Evolutionary conservation across 441 rosid genomes (phyloP), one percentile per base, ranked within the genome.

Genomic region (Kokia cookei): DNA sequence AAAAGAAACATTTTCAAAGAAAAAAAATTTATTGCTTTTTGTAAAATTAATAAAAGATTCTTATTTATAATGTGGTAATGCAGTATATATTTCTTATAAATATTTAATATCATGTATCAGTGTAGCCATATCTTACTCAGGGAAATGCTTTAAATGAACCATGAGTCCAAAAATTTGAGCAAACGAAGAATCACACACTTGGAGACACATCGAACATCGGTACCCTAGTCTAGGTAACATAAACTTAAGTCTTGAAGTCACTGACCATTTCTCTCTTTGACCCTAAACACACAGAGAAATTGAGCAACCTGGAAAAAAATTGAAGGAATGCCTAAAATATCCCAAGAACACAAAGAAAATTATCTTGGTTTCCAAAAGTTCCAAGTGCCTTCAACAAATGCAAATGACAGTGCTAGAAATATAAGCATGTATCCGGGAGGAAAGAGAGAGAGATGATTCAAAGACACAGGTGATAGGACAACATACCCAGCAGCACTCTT

Each of bases 401-500:
- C 8, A 47, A 47, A 27, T 48, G 42, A 48, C 40, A 45, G 22
- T 27, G 26, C 42, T 15, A 26, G 42, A 27, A 4, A 48, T 66
- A 67, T 26, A 15, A 48, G 24, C 40, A 24, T n/a, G 48, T 26
- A n/a, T 67, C 42, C 12, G 1, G 22, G 4, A 50, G 8, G 4
- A 5, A n/a, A 37, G 7, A 37, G 13, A 7, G 35, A 69, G 4
- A 50, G 51, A 72, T 37, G 27, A 27, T 50, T 63, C 47, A 79
- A 78, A 80, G 53, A 63, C 37, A 24, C 13, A 59, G 64, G 40
- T 59, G 43, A 45, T 11, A 78, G 32, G 77, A 77, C 74, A 78
- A 78, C 91, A 80, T 55, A 95, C 98, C 98, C 99, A 29, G 99
- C 98, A 84, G 99, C 86, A 87, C 99, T 93, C 83, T 95, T 95